phyloP scores from a whole-genome alignment of 164 flowering plant species.

The Brasenia schreberi region DNA sequence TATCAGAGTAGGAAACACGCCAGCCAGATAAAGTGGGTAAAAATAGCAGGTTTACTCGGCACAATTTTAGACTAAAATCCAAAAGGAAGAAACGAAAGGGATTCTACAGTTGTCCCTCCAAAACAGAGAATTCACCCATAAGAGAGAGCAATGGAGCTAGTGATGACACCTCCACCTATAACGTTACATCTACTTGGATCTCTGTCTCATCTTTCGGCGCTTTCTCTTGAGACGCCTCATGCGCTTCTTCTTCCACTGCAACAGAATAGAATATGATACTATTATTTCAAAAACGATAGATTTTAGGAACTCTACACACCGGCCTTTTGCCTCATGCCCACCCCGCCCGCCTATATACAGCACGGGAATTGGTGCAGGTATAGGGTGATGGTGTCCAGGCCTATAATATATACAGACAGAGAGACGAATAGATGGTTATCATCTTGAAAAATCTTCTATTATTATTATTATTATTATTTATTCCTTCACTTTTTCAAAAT shows the following conservation, averaged over 20 bases:
- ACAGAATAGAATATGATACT: not conserved
- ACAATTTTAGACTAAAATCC: not conserved
- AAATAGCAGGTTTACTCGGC: too few relatives aligned
- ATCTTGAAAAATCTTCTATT: too few relatives aligned
- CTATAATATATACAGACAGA: not conserved
- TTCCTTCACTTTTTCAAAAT: too few relatives aligned
- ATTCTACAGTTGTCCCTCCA: not conserved
- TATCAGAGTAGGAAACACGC: too few relatives aligned
- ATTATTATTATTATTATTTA: too few relatives aligned
- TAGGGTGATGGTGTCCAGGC: not conserved
- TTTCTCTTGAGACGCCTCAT: constrained; percentile 27
- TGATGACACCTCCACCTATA: not conserved
- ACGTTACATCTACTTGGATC: constrained; percentile 15
- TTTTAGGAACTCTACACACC: too few relatives aligned
- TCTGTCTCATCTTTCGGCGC: constrained; percentile 31
- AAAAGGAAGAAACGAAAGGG: not conserved
- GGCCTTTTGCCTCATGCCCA: too few relatives aligned
- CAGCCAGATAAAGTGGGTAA: too few relatives aligned
- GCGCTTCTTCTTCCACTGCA: constrained; percentile 30
- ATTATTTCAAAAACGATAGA: too few relatives aligned
- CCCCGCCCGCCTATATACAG: too few relatives aligned
- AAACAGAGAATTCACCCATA: not conserved
- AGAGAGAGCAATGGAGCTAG: not conserved
- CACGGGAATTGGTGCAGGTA: too few relatives aligned
- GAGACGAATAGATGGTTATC: too few relatives aligned